Evolutionary conservation across 495 filamentous ascomycete genomes (phyloP).

Genomic region (Cetradonia linearis): DNA sequence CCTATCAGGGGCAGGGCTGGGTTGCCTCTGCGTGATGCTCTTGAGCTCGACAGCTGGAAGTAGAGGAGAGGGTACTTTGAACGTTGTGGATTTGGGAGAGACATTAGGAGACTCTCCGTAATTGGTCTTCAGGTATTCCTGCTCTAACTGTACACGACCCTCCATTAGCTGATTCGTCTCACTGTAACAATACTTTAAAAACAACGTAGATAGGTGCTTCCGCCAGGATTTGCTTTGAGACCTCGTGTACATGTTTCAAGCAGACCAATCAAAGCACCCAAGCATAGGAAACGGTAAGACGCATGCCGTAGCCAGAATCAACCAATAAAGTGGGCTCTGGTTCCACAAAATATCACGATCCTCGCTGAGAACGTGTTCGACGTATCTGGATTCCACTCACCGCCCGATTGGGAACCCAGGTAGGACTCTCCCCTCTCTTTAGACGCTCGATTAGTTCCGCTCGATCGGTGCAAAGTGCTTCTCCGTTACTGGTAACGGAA

Average conservation of each 20-base stretch:
- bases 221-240: background rate
- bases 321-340: background rate
- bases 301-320: background rate
- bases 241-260: background rate
- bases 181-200: background rate
- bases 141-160: constrained; percentile 5
- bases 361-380: background rate
- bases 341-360: background rate
- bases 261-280: background rate
- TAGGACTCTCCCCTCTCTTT: constrained; percentile 68
- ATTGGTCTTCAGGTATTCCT: constrained; percentile 24
- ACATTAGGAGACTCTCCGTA: constrained; percentile 14
- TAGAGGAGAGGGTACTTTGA: constrained; percentile 21
- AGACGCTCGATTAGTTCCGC: constrained; percentile 75
- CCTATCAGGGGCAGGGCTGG: constrained; percentile 19
- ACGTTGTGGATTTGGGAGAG: constrained; percentile 2
- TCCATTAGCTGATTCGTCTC: constrained; percentile 2
- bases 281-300: background rate
- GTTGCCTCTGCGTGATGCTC: constrained; percentile 1
- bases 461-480: constrained; percentile 41
- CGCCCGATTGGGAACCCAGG: constrained; percentile 57
- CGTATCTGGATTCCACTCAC: constrained; percentile 37
- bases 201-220: background rate
- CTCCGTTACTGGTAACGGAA: background rate
- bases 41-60: constrained; percentile 25